Conservation (phyloP, 2,329 filamentous ascomycete genomes). For the Thelonectria blattea region DNA sequence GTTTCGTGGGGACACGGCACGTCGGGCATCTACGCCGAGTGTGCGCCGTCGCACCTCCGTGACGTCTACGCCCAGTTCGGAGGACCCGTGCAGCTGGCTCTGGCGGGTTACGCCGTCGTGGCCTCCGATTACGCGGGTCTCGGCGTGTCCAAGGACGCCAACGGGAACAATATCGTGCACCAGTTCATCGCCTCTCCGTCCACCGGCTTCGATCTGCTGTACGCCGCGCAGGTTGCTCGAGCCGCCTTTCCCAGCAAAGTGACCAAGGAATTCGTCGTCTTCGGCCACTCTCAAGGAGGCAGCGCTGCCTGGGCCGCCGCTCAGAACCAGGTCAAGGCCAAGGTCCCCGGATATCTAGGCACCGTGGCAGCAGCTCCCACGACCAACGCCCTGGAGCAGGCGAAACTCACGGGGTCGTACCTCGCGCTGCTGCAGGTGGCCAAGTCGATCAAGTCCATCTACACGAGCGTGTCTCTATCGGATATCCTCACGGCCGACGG, state of each 20-base stretch:
- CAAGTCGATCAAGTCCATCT: slow-evolving; percentile 20
- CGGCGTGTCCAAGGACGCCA: slow-evolving; percentile 43
- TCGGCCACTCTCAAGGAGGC: slow-evolving; percentile 56
- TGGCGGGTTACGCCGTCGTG: slow-evolving; percentile 52
- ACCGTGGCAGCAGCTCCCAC: slow-evolving; percentile 41
- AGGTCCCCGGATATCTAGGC: slow-evolving; percentile 46
- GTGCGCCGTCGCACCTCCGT: slow-evolving; percentile 49
- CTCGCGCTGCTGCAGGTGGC: slow-evolving; percentile 20
- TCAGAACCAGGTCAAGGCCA: slow-evolving; percentile 37
- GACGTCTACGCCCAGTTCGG: slow-evolving; percentile 49
- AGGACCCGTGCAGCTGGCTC: slow-evolving; percentile 47
- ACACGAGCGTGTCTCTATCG: slow-evolving; percentile 21
- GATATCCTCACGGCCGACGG: slow-evolving; percentile 23
- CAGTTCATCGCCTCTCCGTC: slow-evolving; percentile 47
- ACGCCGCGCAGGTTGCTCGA: slow-evolving; percentile 50
- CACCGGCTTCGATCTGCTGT: slow-evolving; percentile 51
- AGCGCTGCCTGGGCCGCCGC: slow-evolving; percentile 48
- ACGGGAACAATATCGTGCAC: slow-evolving; percentile 46
- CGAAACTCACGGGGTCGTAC: slow-evolving; percentile 4
- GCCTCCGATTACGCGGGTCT: slow-evolving; percentile 53
- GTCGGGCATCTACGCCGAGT: slow-evolving; percentile 46
- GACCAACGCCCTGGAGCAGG: slow-evolving; percentile 30
- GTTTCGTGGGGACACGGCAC: slow-evolving; percentile 55
- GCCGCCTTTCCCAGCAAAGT: slow-evolving; percentile 47
- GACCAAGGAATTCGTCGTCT: slow-evolving; percentile 47